phyloP scores from a whole-genome alignment of 2,329 filamentous ascomycete genomes.

The Aureobasidium sp. region DNA sequence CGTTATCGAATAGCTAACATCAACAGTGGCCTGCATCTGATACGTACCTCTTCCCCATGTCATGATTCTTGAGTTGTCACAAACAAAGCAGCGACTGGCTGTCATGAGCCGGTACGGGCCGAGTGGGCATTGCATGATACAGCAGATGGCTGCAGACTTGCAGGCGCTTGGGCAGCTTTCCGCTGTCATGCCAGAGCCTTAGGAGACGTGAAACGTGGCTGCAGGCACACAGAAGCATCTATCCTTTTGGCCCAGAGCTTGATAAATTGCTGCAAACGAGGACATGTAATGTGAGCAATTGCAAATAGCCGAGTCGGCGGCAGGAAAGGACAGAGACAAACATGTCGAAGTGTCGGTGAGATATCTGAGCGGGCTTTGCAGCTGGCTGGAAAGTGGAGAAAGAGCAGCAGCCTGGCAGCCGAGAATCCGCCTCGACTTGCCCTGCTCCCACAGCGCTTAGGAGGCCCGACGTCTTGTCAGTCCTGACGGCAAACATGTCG shows the following conservation, averaged over 20 bases:
- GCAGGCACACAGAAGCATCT: constrained; percentile 9
- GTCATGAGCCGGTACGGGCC: constrained; percentile 5
- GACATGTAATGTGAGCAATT: neutral
- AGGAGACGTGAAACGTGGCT: constrained; percentile 11
- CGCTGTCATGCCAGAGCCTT: constrained; percentile 9
- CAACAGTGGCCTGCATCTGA: constrained; percentile 2
- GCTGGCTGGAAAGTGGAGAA: neutral
- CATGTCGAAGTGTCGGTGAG: neutral
- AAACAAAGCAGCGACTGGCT: constrained; percentile 10
- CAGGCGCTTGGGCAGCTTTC: constrained; percentile 10
- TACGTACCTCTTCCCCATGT: constrained; percentile 6
- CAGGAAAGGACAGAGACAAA: neutral
- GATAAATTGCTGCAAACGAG: neutral
- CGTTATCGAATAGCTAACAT: neutral
- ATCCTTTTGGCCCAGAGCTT: constrained; percentile 1
- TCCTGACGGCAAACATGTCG: constrained; percentile 55
- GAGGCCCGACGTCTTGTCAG: neutral
- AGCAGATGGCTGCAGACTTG: constrained; percentile 7
- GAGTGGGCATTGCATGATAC: constrained; percentile 9
- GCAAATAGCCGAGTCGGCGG: neutral
- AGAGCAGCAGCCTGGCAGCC: neutral
- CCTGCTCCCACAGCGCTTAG: neutral
- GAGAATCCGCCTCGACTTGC: constrained; percentile 11
- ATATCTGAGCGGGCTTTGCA: neutral
- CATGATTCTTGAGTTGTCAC: constrained; percentile 12